Evolutionary conservation across 1,139 yeast species (phyloP).

Genomic region (Saccharomycopsis hybrid): DNA sequence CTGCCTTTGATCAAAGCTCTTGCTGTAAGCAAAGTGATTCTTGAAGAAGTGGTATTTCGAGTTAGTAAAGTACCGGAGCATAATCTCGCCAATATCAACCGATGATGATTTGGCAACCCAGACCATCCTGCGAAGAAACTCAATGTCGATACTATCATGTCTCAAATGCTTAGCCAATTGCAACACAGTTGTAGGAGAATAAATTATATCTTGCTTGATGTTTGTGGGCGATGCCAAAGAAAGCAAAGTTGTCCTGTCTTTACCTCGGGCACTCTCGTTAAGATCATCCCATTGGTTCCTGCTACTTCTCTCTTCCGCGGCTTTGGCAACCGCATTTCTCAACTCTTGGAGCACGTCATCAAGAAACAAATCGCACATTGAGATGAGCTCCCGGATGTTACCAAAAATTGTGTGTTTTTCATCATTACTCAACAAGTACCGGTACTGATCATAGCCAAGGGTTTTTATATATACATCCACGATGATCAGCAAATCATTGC

Average conservation of each 20-base stretch:
- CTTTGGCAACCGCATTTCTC: not conserved
- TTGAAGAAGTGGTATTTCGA: not conserved
- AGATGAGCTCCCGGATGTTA: conserved; percentile 5
- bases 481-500: conserved; percentile 6
- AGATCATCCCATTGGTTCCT: not conserved
- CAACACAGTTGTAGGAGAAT: too few relatives aligned
- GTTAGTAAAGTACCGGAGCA: not conserved
- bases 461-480: conserved; percentile 7
- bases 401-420: conserved; percentile 9
- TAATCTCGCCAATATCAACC: conserved; percentile 1
- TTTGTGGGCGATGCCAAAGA: too few relatives aligned
- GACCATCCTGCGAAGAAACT: too few relatives aligned
- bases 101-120: not conserved
- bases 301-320: not conserved
- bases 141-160: too few relatives aligned
- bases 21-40: not conserved
- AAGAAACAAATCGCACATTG: conserved; percentile 1
- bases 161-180: too few relatives aligned
- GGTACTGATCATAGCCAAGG: conserved; percentile 1
- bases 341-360: not conserved
- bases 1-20: not conserved
- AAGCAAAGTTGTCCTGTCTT: too few relatives aligned
- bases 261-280: not conserved
- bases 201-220: too few relatives aligned
- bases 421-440: conserved; percentile 2